These are phyloP conservation scores for Populus hybrid DNA, from an alignment of 441 rosid species.

Conservation along the genomic window DNA sequence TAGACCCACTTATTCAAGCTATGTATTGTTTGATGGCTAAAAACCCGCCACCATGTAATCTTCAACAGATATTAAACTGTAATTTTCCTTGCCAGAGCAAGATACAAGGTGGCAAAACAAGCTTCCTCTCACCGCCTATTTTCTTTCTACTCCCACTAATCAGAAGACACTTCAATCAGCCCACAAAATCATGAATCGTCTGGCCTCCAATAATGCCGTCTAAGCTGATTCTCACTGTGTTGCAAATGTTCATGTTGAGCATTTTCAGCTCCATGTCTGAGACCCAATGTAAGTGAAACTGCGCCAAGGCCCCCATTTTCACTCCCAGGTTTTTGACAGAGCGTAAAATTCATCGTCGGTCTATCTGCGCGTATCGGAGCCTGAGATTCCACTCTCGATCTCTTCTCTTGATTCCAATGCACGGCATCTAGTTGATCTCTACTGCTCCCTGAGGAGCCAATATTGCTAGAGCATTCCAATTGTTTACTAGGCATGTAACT, in stretches of 20 bases:
- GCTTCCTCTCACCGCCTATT: too few relatives aligned
- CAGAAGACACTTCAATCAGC: conserved; percentile 21
- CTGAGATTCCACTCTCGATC: conserved; percentile 38
- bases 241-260: conserved; percentile 30
- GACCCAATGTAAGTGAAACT: conserved; percentile 62
- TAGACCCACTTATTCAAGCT: too few relatives aligned
- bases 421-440: conserved; percentile 19
- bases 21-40: too few relatives aligned
- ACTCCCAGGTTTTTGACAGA: conserved; percentile 36
- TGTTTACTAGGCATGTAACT: conserved; percentile 25
- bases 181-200: conserved; percentile 51
- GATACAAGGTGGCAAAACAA: too few relatives aligned
- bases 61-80: too few relatives aligned
- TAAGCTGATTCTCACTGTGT: conserved; percentile 35
- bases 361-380: conserved; percentile 35
- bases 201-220: conserved; percentile 46
- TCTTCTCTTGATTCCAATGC: conserved; percentile 46
- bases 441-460: conserved; percentile 17
- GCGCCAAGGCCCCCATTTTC: conserved; percentile 44
- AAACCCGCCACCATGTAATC: too few relatives aligned
- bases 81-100: too few relatives aligned
- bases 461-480: conserved; percentile 17
- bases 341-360: conserved; percentile 39
- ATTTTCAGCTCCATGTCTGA: conserved; percentile 45
- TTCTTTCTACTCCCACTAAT: too few relatives aligned